A percentile compares a stretch with the other conserved stretches of the same genome.
These are phyloP conservation scores for Micractinium sp. DNA, from an alignment of 139 green algal genomes.

Conservation along the genomic window DNA sequence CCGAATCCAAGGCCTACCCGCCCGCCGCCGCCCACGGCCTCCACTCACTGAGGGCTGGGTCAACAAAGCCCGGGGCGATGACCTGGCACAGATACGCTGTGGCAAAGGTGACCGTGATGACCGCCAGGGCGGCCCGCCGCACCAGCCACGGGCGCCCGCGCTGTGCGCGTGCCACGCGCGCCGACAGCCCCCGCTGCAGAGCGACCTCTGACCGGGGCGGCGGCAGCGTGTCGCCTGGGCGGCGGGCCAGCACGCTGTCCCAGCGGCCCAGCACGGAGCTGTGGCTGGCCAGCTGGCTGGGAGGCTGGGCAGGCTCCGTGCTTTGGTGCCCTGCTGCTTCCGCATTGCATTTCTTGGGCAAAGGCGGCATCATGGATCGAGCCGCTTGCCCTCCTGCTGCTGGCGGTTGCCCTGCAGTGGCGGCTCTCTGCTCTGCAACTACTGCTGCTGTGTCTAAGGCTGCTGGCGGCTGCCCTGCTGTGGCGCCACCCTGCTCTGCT, in stretches of 20 bases:
- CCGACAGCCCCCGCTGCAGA: conserved; percentile 8
- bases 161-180: neutral
- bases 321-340: neutral
- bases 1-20: neutral
- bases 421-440: neutral
- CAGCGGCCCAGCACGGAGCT: neutral
- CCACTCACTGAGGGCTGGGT: conserved; percentile 12
- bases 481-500: no score
- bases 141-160: neutral
- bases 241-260: neutral
- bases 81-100: conserved; percentile 16
- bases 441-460: neutral
- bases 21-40: neutral
- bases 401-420: neutral
- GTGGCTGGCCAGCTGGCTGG: neutral
- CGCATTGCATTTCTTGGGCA: neutral
- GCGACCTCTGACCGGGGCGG: neutral
- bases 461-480: neutral
- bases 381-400: neutral
- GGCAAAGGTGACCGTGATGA: conserved; percentile 14
- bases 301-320: neutral
- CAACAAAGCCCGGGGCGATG: conserved; percentile 10
- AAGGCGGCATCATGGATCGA: neutral
- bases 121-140: neutral
- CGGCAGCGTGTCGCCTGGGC: neutral